Evolutionary conservation across 129 eudicot species (phyloP).

Genomic region (Centella asiatica): DNA sequence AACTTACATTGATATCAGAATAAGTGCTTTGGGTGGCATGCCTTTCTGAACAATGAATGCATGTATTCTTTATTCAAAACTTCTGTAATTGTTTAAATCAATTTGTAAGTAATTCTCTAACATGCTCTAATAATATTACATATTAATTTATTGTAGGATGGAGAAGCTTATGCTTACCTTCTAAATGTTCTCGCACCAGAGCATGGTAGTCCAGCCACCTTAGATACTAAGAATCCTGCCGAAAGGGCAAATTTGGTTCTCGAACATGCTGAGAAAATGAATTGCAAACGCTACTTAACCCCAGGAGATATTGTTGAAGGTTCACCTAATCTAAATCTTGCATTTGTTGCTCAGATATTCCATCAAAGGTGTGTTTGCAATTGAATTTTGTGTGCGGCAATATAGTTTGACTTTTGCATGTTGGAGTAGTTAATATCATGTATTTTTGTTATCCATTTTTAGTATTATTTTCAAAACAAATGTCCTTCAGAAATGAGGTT

Average conservation of each 20-base stretch:
- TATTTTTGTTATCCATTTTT: not conserved
- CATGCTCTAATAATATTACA: not conserved
- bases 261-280: constrained; percentile 91
- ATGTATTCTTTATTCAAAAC: not conserved
- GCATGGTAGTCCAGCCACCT: constrained; percentile 75
- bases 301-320: constrained; percentile 86
- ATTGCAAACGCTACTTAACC: constrained; percentile 79
- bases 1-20: not conserved
- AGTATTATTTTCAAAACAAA: not conserved
- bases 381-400: not conserved
- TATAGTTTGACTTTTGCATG: not conserved
- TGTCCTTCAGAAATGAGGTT: not conserved
- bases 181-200: constrained; percentile 98
- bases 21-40: not conserved
- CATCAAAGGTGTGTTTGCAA: constrained; percentile 53
- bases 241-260: constrained; percentile 92
- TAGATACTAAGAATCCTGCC: constrained; percentile 74
- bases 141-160: constrained; percentile 51
- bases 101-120: not conserved
- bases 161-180: constrained; percentile 93
- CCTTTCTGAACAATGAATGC: not conserved
- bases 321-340: constrained; percentile 77
- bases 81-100: not conserved
- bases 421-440: too few species aligned
- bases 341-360: constrained; percentile 91